phyloP scores from a whole-genome alignment of 768 basidiomycete species.

The Lactifluus subvellereus region DNA sequence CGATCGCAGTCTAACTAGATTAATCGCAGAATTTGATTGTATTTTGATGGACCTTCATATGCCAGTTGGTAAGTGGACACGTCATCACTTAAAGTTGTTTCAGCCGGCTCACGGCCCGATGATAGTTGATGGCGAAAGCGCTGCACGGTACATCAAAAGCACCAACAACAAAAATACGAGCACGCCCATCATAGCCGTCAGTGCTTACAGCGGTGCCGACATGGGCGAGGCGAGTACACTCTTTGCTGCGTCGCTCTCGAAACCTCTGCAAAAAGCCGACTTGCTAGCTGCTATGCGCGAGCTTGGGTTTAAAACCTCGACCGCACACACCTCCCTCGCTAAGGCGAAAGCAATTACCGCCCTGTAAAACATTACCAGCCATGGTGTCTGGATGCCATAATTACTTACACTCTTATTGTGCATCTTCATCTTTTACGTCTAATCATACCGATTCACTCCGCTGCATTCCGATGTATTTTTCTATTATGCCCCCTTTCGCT shows the following conservation, averaged over 20 bases:
- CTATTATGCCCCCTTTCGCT: slow-evolving; percentile 15
- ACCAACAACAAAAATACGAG: slow-evolving; percentile 92
- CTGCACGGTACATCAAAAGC: slow-evolving; percentile 94
- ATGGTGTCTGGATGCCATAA: slow-evolving; percentile 15
- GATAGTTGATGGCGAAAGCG: slow-evolving; percentile 89
- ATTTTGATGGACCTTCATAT: slow-evolving; percentile 95
- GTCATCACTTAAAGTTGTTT: slow-evolving; percentile 23
- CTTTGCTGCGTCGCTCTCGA: slow-evolving; percentile 77
- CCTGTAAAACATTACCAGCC: slow-evolving; percentile 13
- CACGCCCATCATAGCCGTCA: slow-evolving; percentile 90
- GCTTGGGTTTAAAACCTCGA: slow-evolving; percentile 86
- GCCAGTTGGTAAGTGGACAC: slow-evolving; percentile 70
- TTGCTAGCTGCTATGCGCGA: slow-evolving; percentile 73
- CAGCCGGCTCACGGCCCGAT: slow-evolving; percentile 8
- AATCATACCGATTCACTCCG: background rate
- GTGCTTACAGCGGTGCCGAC: slow-evolving; percentile 76
- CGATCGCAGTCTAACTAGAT: slow-evolving; percentile 8
- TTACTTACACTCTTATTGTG: slow-evolving; percentile 3
- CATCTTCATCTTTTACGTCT: slow-evolving; percentile 12
- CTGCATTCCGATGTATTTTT: slow-evolving; percentile 10
- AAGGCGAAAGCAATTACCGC: slow-evolving; percentile 13
- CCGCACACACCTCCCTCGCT: slow-evolving; percentile 43
- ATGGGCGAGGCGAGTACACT: slow-evolving; percentile 57
- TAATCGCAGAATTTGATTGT: slow-evolving; percentile 82
- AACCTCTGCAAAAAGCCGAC: slow-evolving; percentile 87